Percentiles rank a stretch among this genome's conserved stretches.
Conservation (phyloP, 2,329 filamentous ascomycete genomes). For the Trichoderma semiorbis region DNA sequence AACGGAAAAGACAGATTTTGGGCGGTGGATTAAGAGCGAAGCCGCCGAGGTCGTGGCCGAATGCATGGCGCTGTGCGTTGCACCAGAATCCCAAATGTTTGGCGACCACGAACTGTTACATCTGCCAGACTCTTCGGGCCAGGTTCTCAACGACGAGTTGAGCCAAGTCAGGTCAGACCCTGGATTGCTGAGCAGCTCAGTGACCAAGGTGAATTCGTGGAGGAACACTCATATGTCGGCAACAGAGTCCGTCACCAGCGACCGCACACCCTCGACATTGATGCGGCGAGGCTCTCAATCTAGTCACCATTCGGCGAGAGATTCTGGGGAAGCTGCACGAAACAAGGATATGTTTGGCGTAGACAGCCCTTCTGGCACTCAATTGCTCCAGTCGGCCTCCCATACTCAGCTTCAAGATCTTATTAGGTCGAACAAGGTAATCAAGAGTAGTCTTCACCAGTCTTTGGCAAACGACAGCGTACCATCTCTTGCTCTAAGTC, state of each 20-base stretch:
- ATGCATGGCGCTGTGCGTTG: slow-evolving; percentile 65
- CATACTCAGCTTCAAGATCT: slow-evolving; percentile 59
- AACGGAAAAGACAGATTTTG: slow-evolving; percentile 71
- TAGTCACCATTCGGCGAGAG: slow-evolving; percentile 47
- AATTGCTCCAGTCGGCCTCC: slow-evolving; percentile 45
- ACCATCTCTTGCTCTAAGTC: slow-evolving; percentile 49
- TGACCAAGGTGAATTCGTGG: slow-evolving; percentile 44
- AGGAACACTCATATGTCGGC: slow-evolving; percentile 53
- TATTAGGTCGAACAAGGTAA: slow-evolving; percentile 56
- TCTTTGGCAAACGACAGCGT: slow-evolving; percentile 57
- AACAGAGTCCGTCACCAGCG: slow-evolving; percentile 41
- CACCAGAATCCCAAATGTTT: slow-evolving; percentile 28
- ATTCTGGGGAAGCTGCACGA: slow-evolving; percentile 41
- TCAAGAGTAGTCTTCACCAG: slow-evolving; percentile 54
- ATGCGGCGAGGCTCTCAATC: slow-evolving; percentile 46
- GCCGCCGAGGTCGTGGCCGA: slow-evolving; percentile 76
- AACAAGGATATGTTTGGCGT: slow-evolving; percentile 33
- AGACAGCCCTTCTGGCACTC: slow-evolving; percentile 61
- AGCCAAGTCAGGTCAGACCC: slow-evolving; percentile 36
- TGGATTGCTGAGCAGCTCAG: slow-evolving; percentile 40
- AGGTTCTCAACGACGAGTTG: slow-evolving; percentile 29
- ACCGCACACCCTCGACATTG: slow-evolving; percentile 35
- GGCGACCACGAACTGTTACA: slow-evolving; percentile 25
- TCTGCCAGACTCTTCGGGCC: slow-evolving; percentile 22
- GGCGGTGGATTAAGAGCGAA: slow-evolving; percentile 76